A percentile compares a stretch with the other conserved stretches of the same genome.
phyloP scores from a whole-genome alignment of 768 basidiomycete species.

The Hypholoma fasciculare region DNA sequence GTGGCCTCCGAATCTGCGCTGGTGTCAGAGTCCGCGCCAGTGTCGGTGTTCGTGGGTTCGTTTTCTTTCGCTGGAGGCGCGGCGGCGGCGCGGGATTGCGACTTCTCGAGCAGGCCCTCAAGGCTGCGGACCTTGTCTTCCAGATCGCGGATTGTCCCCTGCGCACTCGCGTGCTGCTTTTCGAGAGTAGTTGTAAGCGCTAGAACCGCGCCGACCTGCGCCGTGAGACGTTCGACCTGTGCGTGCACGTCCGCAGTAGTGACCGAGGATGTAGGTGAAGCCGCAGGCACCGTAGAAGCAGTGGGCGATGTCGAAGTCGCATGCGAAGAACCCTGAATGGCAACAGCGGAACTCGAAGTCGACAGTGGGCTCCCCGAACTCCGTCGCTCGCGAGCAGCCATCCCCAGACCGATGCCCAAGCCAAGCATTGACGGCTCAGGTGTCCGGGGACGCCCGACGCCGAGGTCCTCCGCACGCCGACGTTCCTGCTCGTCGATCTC shows the following conservation, averaged over 20 bases:
- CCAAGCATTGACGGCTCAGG: slow-evolving; percentile 68
- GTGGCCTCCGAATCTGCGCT: background rate
- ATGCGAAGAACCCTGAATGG: background rate
- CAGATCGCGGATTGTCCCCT: slow-evolving; percentile 66
- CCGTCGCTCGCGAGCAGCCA: background rate
- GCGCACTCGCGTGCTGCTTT: slow-evolving; percentile 75
- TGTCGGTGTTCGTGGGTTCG: background rate
- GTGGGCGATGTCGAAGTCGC: slow-evolving; percentile 4
- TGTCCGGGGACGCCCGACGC: slow-evolving; percentile 68
- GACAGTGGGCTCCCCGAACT: background rate
- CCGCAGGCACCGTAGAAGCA: background rate
- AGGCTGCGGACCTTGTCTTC: slow-evolving; percentile 68
- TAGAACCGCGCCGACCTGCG: slow-evolving; percentile 76
- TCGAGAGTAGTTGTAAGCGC: slow-evolving; percentile 73
- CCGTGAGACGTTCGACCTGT: slow-evolving; percentile 64
- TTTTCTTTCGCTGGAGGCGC: background rate
- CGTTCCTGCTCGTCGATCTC: slow-evolving; percentile 28
- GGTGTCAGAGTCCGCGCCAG: background rate
- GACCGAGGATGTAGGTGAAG: background rate
- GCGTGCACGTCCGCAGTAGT: slow-evolving; percentile 44
- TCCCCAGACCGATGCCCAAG: background rate
- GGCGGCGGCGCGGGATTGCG: background rate
- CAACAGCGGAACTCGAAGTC: background rate
- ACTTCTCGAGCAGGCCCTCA: slow-evolving; percentile 63
- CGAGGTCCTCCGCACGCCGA: slow-evolving; percentile 24